Evolutionary conservation across 108 stramenopile genomes (phyloP), one percentile per base, ranked within the genome.

Genomic region (Chaetoceros muelleri): DNA sequence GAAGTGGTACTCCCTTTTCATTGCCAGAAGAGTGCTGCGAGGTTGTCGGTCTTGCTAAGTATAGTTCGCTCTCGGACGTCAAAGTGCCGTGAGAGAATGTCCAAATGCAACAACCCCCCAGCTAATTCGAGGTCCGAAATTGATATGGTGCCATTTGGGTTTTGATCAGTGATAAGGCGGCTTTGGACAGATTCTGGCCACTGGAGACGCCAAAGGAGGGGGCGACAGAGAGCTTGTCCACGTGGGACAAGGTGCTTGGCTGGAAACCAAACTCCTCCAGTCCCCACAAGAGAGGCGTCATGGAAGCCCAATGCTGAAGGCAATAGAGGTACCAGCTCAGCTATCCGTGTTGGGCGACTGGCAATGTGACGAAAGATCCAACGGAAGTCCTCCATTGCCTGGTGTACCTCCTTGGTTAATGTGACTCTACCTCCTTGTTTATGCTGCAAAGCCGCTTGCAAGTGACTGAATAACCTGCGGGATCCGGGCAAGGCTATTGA

Each of bases 51-150:
- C n/a, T n/a, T n/a, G n/a, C n/a, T n/a, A n/a, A n/a, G n/a, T n/a
- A n/a, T n/a, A n/a, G n/a, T n/a, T n/a, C 56, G 56, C 28, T 57
- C 30, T 2, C 57, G 53, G 28, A 61, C 34, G 28, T 68, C 67
- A 51, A 68, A 68, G 28, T 28, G 30, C 0, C 57, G 55, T 7
- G 29, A 54, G 1, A 57, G 3, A 22, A 53, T 46, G 24, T 68
- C 67, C 20, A 63, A 53, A 18, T 70, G 69, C 16, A 65, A 44
- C 2, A 70, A 48, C 0, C 65, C 65, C 18, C 69, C 63, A 25
- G 69, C 63, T 0, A 70, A 44, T 58, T 70, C 69, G 13, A 65
- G n/a, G n/a, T n/a, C n/a, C n/a, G n/a, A n/a, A n/a, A n/a, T n/a
- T n/a, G n/a, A n/a, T n/a, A n/a, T n/a, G 58, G 46, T 55, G 21